Conservation (phyloP, 108 stramenopile species). For the Mediolabrus comicus region DNA sequence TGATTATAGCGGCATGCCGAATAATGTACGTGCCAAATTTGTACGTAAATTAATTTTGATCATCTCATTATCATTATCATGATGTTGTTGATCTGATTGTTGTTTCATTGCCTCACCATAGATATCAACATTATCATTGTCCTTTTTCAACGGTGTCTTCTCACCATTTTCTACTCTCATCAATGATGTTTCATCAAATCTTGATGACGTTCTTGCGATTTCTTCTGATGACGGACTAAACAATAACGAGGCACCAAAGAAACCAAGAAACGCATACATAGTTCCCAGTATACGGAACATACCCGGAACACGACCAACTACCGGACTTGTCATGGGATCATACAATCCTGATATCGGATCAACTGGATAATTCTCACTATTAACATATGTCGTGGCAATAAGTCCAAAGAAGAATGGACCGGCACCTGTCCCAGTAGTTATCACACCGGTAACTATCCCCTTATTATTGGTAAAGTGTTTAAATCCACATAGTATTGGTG, state of each 20-base stretch:
- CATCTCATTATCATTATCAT: slow-evolving; percentile 25
- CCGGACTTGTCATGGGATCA: slow-evolving; percentile 34
- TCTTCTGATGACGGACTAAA: slow-evolving; percentile 17
- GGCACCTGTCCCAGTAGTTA: slow-evolving; percentile 45
- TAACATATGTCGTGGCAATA: slow-evolving; percentile 45
- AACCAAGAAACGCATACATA: slow-evolving; percentile 38
- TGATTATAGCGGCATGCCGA: too few species aligned
- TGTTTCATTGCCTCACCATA: slow-evolving; percentile 14
- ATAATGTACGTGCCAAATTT: too few species aligned
- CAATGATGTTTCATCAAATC: slow-evolving; percentile 1
- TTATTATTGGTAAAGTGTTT: slow-evolving; percentile 43
- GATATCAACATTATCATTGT: slow-evolving; percentile 3
- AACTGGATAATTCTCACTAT: slow-evolving; percentile 39
- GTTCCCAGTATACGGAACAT: slow-evolving; percentile 41
- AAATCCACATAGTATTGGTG: slow-evolving; percentile 43
- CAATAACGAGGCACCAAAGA: slow-evolving; percentile 39
- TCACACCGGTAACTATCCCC: slow-evolving; percentile 43
- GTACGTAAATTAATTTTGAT: too few species aligned
- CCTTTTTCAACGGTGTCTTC: slow-evolving; percentile 7
- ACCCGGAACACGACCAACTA: slow-evolving; percentile 37
- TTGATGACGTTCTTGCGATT: too few species aligned
- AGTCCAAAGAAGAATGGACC: slow-evolving; percentile 43
- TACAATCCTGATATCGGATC: slow-evolving; percentile 36
- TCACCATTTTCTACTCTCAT: slow-evolving; percentile 16
- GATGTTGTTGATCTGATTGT: slow-evolving; percentile 35